Base-by-base conservation (phyloP, 768 basidiomycete species). In the Lactarius akahatsu region DNA sequence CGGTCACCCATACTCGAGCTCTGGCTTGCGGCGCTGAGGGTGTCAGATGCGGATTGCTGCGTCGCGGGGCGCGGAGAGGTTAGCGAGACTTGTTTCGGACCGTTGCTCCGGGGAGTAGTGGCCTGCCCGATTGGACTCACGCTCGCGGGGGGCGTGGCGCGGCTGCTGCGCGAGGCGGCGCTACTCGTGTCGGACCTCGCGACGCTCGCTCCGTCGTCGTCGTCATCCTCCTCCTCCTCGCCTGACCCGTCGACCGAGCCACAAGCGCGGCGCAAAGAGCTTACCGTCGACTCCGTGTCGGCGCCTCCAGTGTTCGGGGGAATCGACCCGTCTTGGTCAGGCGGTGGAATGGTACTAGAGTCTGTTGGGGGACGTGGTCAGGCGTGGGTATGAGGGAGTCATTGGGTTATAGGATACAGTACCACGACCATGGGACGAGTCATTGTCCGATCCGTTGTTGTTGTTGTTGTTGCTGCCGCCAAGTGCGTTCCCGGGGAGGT, bases 241-340 rank as follows among this genome's bases (percentile, higher is more conserved):
- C 16, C 15, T n/a, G 38, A 41, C 11, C 15, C 18, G 34, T 34
- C 36, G 13, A 41, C 28, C 1, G 36, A 60, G 13, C 15, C 26
- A 55, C 43, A 43, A 18, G 59, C 52, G 50, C 9, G 28, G 15
- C 60, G 60, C 16, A 55, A 38, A 5, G 52, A 54, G 59, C 43
- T 66, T 8, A 40, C 54, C n/a, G 13, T 13, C 7, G 59, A 60
- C 13, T 7, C 5, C 2, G 54, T 30, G 9, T 66, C 65, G 6
- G 61, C 30, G 10, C 47, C 55, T 50, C 20, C 16, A 5, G n/a
- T 20, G 26, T 45, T 20, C 18, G 1, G 15, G 18, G 23, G 6
- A 13, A 13, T 18, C 45, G 57, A 28, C 64, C 28, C 3, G 16
- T 50, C 63, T 59, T 32, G 26, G 32, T 20, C 28, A 7, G 28